These are phyloP conservation scores for Coemansia javaensis DNA, from an alignment of 192 early-diverging fungal genomes.

Conservation along the genomic window DNA sequence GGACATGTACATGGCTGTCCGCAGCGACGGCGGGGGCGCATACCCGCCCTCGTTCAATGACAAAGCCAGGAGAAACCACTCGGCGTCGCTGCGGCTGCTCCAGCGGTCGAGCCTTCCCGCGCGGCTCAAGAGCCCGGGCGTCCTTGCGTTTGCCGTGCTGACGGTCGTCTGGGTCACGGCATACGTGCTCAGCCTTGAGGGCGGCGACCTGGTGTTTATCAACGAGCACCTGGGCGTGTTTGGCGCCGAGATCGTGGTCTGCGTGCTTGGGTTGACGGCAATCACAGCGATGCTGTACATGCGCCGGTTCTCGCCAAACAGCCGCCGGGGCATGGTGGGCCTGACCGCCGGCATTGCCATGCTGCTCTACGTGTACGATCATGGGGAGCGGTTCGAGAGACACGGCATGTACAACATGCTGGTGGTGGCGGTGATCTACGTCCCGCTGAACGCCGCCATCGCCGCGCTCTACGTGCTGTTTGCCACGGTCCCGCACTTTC, in stretches of 20 bases:
- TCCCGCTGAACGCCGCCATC: slow-evolving; percentile 50
- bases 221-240: slow-evolving; percentile 50
- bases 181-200: slow-evolving; percentile 32
- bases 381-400: slow-evolving; percentile 54
- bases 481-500: slow-evolving; percentile 31
- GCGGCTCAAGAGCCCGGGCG: too few species aligned
- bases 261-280: slow-evolving; percentile 39
- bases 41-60: too few species aligned
- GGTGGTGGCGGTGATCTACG: slow-evolving; percentile 51
- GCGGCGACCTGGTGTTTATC: slow-evolving; percentile 51
- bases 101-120: too few species aligned
- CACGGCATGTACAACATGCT: slow-evolving; percentile 57
- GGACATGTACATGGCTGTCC: too few species aligned
- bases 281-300: slow-evolving; percentile 44
- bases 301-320: slow-evolving; percentile 29
- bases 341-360: slow-evolving; percentile 6
- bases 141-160: slow-evolving; percentile 3
- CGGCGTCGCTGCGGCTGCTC: too few species aligned
- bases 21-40: too few species aligned
- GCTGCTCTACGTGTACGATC: slow-evolving; percentile 52
- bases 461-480: slow-evolving; percentile 36
- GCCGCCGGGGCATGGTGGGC: slow-evolving; percentile 10
- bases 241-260: slow-evolving; percentile 44
- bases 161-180: neutral
- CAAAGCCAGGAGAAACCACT: too few species aligned